A percentile compares a stretch with the other conserved stretches of the same genome.
Evolutionary conservation across 2,329 filamentous ascomycete species (phyloP).

Genomic region (Colletotrichum spinosum): DNA sequence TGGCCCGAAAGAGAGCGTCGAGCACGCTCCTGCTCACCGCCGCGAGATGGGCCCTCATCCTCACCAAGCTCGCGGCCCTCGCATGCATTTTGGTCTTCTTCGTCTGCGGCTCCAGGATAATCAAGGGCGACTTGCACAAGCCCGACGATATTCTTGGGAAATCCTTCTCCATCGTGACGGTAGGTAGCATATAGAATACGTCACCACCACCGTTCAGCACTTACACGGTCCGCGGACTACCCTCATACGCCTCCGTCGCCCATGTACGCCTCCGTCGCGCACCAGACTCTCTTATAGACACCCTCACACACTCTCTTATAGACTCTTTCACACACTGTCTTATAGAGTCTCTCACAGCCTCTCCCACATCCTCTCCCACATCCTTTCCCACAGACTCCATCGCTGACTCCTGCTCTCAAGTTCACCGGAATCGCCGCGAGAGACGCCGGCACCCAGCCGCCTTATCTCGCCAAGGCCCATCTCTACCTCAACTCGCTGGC

Average conservation of each 20-base stretch:
- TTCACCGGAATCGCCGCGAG: constrained; percentile 21
- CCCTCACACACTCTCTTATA: no score
- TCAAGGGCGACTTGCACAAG: constrained; percentile 1
- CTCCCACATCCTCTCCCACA: not conserved
- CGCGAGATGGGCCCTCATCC: constrained; percentile 1
- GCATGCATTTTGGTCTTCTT: constrained; percentile 14
- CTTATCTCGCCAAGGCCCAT: constrained; percentile 1
- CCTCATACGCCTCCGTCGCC: no score
- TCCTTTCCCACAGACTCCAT: not conserved
- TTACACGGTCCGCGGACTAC: no score
- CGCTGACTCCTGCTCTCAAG: not conserved
- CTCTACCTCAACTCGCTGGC: constrained; percentile 8
- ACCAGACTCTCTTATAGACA: no score
- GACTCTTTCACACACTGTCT: no score
- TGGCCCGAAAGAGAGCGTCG: constrained; percentile 2
- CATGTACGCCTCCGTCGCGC: no score
- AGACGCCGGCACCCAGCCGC: constrained; percentile 1
- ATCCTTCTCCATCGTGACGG: constrained; percentile 16
- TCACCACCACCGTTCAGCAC: no score
- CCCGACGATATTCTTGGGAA: constrained; percentile 14
- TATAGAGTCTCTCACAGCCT: no score
- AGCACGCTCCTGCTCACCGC: constrained; percentile 21
- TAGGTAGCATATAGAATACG: not conserved
- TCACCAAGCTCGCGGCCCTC: constrained; percentile 9
- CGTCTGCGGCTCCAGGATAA: constrained; percentile 11